Base-by-base conservation (phyloP, 306 rosid genomes). In the Luffa aegyptiaca region DNA sequence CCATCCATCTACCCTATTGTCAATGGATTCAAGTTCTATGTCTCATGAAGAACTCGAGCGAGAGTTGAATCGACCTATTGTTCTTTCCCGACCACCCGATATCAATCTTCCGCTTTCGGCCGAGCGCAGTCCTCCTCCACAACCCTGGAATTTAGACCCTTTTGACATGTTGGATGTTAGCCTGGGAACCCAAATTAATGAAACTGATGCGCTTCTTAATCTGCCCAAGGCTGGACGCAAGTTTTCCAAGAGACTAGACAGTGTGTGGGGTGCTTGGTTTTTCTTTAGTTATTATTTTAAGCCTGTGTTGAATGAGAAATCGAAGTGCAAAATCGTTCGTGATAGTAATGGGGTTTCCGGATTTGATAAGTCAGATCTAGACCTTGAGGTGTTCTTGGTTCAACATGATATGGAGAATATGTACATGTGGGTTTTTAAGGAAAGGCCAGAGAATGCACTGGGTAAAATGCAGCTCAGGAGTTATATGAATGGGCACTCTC, bases 321-420 rank as follows among this genome's bases (percentile, higher is more conserved):
- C 81, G 0, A 85, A 85, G 55, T 45, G 77, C 63, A 79, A 82
- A 80, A 79, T 79, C 17, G 61, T 82, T 13, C 69, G 81, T 20
- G 88, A 82, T 58, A 41, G 68, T 44, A 85, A 72, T 45, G 87
- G 84, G 37, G 80, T 81, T 52, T 79, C 85, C 46, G 87, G 87
- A 8, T 85, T 79, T 82, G 88, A 85, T 6, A 85, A 85, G 79
- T 56, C 85, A 1, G 85, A 85, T 79, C 82, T 85, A 45, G 83
- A 82, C 42, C 85, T 75, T 51, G 88, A 82, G 61, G 88, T 85
- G 68, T 85, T 85, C 70, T 31, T 82, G 68, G 88, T 85, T 59
- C 88, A 85, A 66, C 88, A 85, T 58, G 88, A 85, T 69, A 82
- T 85, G 88, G 88, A 85, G 85, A 85, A 85, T 12, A 82, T 85